Evolutionary conservation across 805 yeast genomes (phyloP), one percentile per base, ranked within the genome.

Genomic region (Yarrowia sp.): DNA sequence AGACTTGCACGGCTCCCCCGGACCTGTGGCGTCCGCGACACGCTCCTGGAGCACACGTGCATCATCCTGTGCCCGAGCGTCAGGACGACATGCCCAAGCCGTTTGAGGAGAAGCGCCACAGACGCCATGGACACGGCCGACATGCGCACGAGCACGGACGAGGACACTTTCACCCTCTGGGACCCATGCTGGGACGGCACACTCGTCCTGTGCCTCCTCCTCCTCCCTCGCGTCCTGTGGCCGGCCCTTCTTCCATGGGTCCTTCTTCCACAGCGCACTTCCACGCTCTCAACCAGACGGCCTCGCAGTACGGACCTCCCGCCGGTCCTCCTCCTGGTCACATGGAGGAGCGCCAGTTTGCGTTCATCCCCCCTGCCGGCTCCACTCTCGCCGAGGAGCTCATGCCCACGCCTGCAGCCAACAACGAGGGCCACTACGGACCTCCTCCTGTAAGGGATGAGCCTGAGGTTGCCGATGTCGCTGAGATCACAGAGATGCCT

Each of bases 321-420:
- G 8, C 55, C 6, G 55, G 55, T 3, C 55, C 38, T n/a, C 55
- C 55, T 47, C 55, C 55, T 4, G 51, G 51, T 6, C 53, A 46
- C 14, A 21, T 46, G 36, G 27, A 8, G 3, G 38, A 47, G 29
- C 36, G 55, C 0, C 38, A 4, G 29, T 51, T 35, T 18, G 32
- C 58, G 29, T 49, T 19, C 58, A 51, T 51, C 10, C 58, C 58
- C 2, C 58, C 58, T n/a, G 58, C 58, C 12, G 58, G 58, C 8
- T 35, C 58, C 8, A 38, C 31, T 22, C 29, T 51, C 12, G 31
- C 58, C 19, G 58, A 51, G n/a, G 58, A 33, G 32, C 42, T 39
- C 29, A 39, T 39, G 44, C 44, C 44, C 44, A 39, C 42, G 4
- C 21, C 38, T n/a, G 21, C 38, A 6, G 44, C 32, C n/a, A 18